Base-by-base conservation (phyloP, 768 basidiomycete species). In the Boletus pseudopeckii region DNA sequence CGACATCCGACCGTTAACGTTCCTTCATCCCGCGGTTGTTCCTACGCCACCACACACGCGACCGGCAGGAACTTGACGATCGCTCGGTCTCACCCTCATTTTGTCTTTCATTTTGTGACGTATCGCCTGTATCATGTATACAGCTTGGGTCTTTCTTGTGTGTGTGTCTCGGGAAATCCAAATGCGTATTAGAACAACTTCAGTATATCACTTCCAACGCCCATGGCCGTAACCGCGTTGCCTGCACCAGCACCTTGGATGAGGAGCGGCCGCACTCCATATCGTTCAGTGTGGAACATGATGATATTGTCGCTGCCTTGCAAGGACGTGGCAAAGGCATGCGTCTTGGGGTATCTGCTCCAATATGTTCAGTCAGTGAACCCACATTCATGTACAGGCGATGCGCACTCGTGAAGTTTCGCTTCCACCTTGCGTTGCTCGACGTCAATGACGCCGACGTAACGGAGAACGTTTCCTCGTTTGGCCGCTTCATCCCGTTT, bases 181-280 rank as follows among this genome's bases (percentile, higher is more conserved):
- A 47, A 47, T 26, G 34, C 7, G n/a, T 32, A n/a, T 55, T 42
- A 76, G 4, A 72, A 67, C 28, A 79, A 58, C 63, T 74, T 89
- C 66, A 98, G 71, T 49, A 95, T 72, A 66, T 98, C 96, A 44
- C 89, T 85, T 59, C 96, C 78, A 15, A 98, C 94, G 8, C 97
- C 97, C 92, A 98, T 98, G 0, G 97, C 97, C 32, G 97, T 99
- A 14, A 98, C 96, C 24, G 89, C 93, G 1, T 93, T 93, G n/a
- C 97, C 97, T 0, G 97, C 97, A 3, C 97, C 97, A 1, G 95
- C 87, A 46, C 97, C 97, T 65, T 98, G 96, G 33, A 99, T 80
- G 55, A 98, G 91, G 52, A 99, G 75, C 1, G 97, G 96, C 39
- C 93, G 75, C 8, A 86, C 80, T 3, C 87, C 85, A 66, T 99